Evolutionary conservation across 192 early-diverging fungal genomes (phyloP).

Genomic region (Haplosporangium gracile): DNA sequence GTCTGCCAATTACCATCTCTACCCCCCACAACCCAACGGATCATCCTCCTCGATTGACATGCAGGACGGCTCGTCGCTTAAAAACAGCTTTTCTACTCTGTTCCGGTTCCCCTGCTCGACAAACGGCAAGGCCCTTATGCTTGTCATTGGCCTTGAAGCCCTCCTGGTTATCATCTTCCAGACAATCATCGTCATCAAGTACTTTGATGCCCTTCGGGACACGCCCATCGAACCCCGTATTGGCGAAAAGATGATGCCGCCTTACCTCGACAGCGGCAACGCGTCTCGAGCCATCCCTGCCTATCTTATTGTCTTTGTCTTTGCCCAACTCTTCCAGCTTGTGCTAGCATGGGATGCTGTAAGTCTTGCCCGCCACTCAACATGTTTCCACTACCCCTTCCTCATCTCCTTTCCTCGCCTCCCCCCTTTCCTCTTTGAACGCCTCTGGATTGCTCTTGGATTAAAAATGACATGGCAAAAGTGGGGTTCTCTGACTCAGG

Average conservation of each 20-base stretch:
- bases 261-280: slow-evolving; percentile 36
- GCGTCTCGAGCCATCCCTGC: slow-evolving; percentile 67
- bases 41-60: not conserved
- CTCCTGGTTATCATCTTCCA: slow-evolving; percentile 49
- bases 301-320: slow-evolving; percentile 80
- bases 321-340: slow-evolving; percentile 78
- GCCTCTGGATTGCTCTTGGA: not conserved
- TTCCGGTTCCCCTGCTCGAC: slow-evolving; percentile 42
- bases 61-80: slow-evolving; percentile 4
- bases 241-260: not conserved
- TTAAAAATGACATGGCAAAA: not conserved
- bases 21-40: slow-evolving; percentile 31
- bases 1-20: slow-evolving; percentile 21
- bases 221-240: slow-evolving; percentile 3
- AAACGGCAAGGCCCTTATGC: slow-evolving; percentile 45
- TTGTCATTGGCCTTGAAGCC: slow-evolving; percentile 38
- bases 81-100: slow-evolving; percentile 21
- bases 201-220: slow-evolving; percentile 29
- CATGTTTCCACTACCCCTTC: not conserved
- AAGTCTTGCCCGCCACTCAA: slow-evolving; percentile 35
- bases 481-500: not conserved
- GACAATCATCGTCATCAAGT: slow-evolving; percentile 40
- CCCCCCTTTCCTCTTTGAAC: not conserved
- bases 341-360: slow-evolving; percentile 77
- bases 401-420: not conserved